Conservation (phyloP, 805 yeast species). For the Saturnispora saitoi region DNA sequence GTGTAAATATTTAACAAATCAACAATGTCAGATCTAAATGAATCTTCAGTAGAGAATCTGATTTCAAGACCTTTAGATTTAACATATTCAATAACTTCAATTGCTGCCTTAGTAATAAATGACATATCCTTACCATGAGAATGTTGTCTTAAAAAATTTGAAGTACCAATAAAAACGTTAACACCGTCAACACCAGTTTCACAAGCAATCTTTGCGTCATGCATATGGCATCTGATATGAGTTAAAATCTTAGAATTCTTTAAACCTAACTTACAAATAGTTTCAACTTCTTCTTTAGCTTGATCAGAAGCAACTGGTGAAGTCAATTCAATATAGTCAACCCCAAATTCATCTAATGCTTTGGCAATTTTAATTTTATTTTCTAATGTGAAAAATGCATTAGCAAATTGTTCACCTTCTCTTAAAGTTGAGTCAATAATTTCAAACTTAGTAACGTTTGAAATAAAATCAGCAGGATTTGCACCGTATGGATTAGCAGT, state of each 20-base stretch:
- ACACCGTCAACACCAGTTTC: conserved; percentile 60
- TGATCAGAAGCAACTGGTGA: conserved; percentile 55
- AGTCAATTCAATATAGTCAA: conserved; percentile 51
- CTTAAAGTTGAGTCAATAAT: conserved; percentile 50
- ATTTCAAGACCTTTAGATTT: conserved; percentile 53
- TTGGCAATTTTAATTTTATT: conserved; percentile 51
- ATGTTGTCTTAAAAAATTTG: conserved; percentile 47
- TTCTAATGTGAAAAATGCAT: conserved; percentile 50
- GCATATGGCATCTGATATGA: conserved; percentile 55
- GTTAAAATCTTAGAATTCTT: conserved; percentile 47
- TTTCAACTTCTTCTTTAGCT: conserved; percentile 48
- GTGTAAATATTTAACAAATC: conserved; percentile 50
- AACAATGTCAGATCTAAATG: conserved; percentile 52
- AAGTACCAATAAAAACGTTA: conserved; percentile 53
- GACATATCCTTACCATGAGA: conserved; percentile 57
- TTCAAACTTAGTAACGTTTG: conserved; percentile 46
- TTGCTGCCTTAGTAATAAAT: conserved; percentile 46
- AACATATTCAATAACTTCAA: conserved; percentile 52
- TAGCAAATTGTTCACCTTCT: conserved; percentile 60
- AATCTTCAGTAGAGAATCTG: conserved; percentile 51
- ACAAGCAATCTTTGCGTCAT: conserved; percentile 51
- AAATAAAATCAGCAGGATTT: conserved; percentile 47
- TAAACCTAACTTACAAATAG: conserved; percentile 50
- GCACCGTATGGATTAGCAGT: conserved; percentile 48
- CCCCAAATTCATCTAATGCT: conserved; percentile 54